Base-by-base conservation (phyloP, 2,329 filamentous ascomycete genomes). In the Calonectria honghensis region DNA sequence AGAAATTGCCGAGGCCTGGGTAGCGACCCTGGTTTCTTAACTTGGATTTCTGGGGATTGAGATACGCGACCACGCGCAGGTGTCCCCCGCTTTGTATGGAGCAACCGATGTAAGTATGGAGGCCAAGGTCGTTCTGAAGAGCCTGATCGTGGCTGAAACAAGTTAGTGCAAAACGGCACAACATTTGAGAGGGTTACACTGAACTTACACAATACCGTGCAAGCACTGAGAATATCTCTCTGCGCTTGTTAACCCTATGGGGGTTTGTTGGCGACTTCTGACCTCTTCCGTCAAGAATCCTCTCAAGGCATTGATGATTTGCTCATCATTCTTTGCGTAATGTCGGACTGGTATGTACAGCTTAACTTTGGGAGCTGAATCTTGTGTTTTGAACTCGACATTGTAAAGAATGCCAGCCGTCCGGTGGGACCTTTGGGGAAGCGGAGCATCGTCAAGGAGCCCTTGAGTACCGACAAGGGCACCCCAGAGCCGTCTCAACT, bases 71-170 rank as follows among this genome's bases (percentile, higher is more conserved):
- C 27, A 63, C 57, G 35, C 57, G 57, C 4, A 63, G 57, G 6
- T 41, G 31, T 63, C 57, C 57, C 39, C 24, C 57, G 3, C 18
- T 63, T 14, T 63, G 57, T 9, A 63, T 39, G 4, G 57, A 63
- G 37, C 57, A 63, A 24, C 57, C 57, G 24, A 63, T 63, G 57
- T 63, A 63, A 2, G 57, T 63, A 39, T 63, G 57, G 24, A 63
- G 37, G 2, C 57, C 57, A 14, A 63, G 35, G 10, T 24, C 27
- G 16, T 29, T 41, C 2, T 41, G 37, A 18, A 63, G 24, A 1
- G 57, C 35, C 7, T 41, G 14, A 6, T 16, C 7, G 11, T 63
- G 24, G 29, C 57, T 63, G 14, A 39, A 41, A 29, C 16, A 7
- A 63, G n/a, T 63, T 41, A 63, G 37, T 24, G n/a, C 9, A 27